These are phyloP conservation scores for Eutrema salsugineum DNA, from an alignment of 441 rosid species.

Conservation along the genomic window DNA sequence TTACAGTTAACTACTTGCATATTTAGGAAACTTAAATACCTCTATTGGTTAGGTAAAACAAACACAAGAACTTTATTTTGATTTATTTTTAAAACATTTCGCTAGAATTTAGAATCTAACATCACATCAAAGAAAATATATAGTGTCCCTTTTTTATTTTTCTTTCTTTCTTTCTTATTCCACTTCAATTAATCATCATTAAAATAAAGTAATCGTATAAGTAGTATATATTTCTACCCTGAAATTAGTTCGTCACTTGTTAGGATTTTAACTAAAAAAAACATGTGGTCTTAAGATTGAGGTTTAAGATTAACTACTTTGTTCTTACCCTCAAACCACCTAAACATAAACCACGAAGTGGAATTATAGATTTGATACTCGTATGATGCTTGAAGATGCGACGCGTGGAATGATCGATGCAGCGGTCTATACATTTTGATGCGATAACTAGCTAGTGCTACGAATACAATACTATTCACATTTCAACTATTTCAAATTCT, in stretches of 20 bases:
- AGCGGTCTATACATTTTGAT: neutral
- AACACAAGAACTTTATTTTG: neutral
- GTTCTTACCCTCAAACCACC: neutral
- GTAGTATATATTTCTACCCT: neutral
- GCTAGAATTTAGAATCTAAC: neutral
- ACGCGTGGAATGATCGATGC: neutral
- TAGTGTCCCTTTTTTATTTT: neutral
- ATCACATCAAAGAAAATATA: neutral
- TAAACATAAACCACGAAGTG: neutral
- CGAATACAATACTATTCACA: neutral
- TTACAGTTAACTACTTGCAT: neutral
- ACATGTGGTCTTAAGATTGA: neutral
- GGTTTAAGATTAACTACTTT: neutral
- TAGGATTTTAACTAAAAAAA: neutral
- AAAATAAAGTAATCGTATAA: neutral
- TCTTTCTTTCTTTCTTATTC: neutral
- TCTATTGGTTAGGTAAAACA: neutral
- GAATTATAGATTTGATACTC: neutral
- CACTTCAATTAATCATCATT: neutral
- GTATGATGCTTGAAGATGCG: neutral
- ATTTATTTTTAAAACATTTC: neutral
- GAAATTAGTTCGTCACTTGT: neutral
- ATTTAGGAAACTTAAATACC: neutral
- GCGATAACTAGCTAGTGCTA: neutral
- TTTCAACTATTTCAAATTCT: neutral